Conservation (phyloP, 163 green algal genomes). For the Volvox carteri region DNA sequence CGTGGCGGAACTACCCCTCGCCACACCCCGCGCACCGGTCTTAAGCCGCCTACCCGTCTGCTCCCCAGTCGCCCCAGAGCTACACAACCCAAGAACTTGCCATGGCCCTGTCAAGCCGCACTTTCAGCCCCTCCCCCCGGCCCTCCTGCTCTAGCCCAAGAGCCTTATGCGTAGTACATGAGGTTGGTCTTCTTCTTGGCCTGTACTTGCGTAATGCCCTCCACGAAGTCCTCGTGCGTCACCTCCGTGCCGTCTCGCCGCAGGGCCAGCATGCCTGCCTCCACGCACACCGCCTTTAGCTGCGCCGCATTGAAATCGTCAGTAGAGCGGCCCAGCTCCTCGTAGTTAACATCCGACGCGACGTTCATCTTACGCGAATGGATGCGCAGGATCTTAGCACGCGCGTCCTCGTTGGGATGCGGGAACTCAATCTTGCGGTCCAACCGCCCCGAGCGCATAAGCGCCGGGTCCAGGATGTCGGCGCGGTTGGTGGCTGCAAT, state of each 20-base stretch:
- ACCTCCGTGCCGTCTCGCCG: constrained; percentile 91
- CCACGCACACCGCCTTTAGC: constrained; percentile 98
- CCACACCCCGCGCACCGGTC: too few species aligned
- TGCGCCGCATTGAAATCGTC: constrained; percentile 99
- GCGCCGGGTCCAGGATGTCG: constrained; percentile 98
- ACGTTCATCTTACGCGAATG: constrained; percentile 99
- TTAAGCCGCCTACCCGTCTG: too few species aligned
- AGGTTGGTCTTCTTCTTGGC: constrained; percentile 99
- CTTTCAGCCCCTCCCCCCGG: too few species aligned
- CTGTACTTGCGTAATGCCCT: constrained; percentile 98
- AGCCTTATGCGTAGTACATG: constrained; percentile 91
- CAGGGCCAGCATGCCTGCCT: constrained; percentile 99
- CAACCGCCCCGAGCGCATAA: constrained; percentile 97
- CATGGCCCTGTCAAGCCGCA: too few species aligned
- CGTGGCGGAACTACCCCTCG: too few species aligned
- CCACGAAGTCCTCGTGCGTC: constrained; percentile 98
- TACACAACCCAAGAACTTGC: too few species aligned
- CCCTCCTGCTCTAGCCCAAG: too few species aligned
- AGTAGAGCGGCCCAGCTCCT: constrained; percentile 96
- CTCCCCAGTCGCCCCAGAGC: too few species aligned
- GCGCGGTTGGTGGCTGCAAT: constrained; percentile 99
- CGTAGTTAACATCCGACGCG: constrained; percentile 96
- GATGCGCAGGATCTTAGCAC: constrained; percentile 98
- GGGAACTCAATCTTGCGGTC: constrained; percentile 99
- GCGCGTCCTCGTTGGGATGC: constrained; percentile 96